Base-by-base conservation (phyloP, 2,329 filamentous ascomycete species). In the Fusarium tanahbumbuense region DNA sequence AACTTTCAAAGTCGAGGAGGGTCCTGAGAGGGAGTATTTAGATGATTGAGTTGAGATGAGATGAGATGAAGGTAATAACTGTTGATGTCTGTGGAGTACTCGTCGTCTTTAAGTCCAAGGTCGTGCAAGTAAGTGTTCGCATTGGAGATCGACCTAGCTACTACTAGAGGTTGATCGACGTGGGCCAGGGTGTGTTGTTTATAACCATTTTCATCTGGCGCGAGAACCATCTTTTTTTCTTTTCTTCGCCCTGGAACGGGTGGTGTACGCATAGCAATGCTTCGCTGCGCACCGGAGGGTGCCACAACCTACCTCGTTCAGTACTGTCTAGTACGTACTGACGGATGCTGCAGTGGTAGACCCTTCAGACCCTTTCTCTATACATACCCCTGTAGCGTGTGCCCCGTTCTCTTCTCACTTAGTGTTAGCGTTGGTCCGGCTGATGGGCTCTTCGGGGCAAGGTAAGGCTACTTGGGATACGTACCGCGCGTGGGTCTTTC, bases 81-180 rank as follows among this genome's bases (percentile, higher is more conserved):
- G 58, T 70, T 56, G 62, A 64, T 56, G 59, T 57, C 60, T 73
- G 73, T 73, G 71, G 72, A 75, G 72, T 61, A 48, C 66, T 61
- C 54, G 63, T 66, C 56, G 63, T 66, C 61, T 66, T 54, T 66
- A 64, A 69, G 62, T 58, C 56, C 61, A 64, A 62, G 59, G 60
- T 55, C 60, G 61, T 69, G 65, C 56, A 67, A 70, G 68, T 70
- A 73, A 72, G 73, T 74, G 73, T 75, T 74, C 70, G 73, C 71
- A 75, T 75, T 75, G 59, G 71, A 71, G 73, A 75, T 75, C 73
- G 65, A 49, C 64, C 67, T 64, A 75, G 59, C 58, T 63, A 52
- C 56, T 62, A 75, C 61, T 66, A 61, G 55, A 66, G 49, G 60
- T 54, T 75, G 73, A 75, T 75, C 71, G 73, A 70, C 71, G 61